Percentiles rank a stretch among this genome's conserved stretches.
Evolutionary conservation across 768 basidiomycete species (phyloP).

Genomic region (Mycena venus): DNA sequence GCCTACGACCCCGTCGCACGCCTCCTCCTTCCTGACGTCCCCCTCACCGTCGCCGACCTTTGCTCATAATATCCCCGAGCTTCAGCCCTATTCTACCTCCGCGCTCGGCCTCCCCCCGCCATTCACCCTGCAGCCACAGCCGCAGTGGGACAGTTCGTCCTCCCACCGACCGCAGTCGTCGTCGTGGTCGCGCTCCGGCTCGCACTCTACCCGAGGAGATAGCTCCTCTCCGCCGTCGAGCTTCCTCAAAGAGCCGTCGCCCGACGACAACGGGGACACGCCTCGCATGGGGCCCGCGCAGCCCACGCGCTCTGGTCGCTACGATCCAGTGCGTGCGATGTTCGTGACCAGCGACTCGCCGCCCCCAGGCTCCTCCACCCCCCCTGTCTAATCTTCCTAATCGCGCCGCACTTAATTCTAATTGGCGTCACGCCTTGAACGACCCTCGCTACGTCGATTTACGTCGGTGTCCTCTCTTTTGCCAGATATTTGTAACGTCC

Average conservation of each 20-base stretch:
- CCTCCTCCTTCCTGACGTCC: conserved; percentile 37
- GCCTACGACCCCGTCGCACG: conserved; percentile 38
- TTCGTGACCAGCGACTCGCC: conserved; percentile 46
- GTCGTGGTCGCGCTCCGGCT: conserved; percentile 50
- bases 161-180: conserved; percentile 48
- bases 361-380: conserved; percentile 21
- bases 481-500: conserved; percentile 23
- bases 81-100: conserved; percentile 30
- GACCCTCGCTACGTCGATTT: conserved; percentile 26
- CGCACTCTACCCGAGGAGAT: conserved; percentile 43
- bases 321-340: conserved; percentile 65
- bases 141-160: conserved; percentile 71
- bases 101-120: conserved; percentile 62
- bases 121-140: conserved; percentile 75
- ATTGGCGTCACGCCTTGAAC: conserved; percentile 27
- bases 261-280: conserved; percentile 34
- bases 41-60: conserved; percentile 51
- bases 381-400: conserved; percentile 18
- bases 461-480: conserved; percentile 31
- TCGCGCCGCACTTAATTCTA: background rate
- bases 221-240: conserved; percentile 44
- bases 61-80: conserved; percentile 47
- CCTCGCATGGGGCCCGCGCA: conserved; percentile 38
- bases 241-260: conserved; percentile 36
- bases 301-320: conserved; percentile 57